These are phyloP conservation scores for Cercospora berteroae DNA, from an alignment of 2,329 filamentous ascomycete genomes.

Conservation along the genomic window DNA sequence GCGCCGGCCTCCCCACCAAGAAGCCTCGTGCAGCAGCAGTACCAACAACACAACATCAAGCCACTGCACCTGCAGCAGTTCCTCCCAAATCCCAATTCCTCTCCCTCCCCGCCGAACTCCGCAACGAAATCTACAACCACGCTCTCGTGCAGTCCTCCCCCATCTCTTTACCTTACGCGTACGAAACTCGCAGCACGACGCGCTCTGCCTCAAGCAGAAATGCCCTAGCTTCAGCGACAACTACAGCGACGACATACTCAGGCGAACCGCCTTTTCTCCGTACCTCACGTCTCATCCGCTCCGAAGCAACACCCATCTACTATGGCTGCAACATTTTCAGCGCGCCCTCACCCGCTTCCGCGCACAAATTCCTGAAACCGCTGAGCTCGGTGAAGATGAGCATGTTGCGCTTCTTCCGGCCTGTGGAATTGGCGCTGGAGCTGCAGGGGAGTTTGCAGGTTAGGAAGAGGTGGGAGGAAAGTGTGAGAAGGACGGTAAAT, in stretches of 20 bases:
- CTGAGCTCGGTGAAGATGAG: slow-evolving; percentile 16
- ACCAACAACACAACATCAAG: neutral
- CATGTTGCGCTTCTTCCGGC: slow-evolving; percentile 18
- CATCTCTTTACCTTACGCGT: slow-evolving; percentile 25
- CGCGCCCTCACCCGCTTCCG: slow-evolving; percentile 19
- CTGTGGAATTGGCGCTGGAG: slow-evolving; percentile 19
- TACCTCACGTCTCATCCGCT: slow-evolving; percentile 17
- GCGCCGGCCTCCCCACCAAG: slow-evolving; percentile 12
- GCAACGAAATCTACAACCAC: slow-evolving; percentile 20
- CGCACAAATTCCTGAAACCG: slow-evolving; percentile 19
- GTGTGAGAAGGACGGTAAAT: slow-evolving; percentile 17
- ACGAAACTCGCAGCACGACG: slow-evolving; percentile 13
- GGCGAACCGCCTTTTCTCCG: slow-evolving; percentile 21
- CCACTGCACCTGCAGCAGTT: neutral
- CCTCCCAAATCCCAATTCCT: slow-evolving; percentile 12
- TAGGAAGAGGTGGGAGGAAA: slow-evolving; percentile 16
- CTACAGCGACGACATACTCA: neutral
- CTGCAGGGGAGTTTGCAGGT: slow-evolving; percentile 6
- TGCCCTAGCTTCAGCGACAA: neutral
- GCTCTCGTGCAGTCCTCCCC: slow-evolving; percentile 12
- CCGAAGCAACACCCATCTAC: slow-evolving; percentile 26
- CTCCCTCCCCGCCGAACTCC: slow-evolving; percentile 17
- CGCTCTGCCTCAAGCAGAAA: neutral
- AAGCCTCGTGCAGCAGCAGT: slow-evolving; percentile 7
- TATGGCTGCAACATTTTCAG: slow-evolving; percentile 27